Percentiles rank a stretch among this genome's conserved stretches.
These are phyloP conservation scores for Ambrosia trifida DNA, from an alignment of 129 eudicot species.

Conservation along the genomic window DNA sequence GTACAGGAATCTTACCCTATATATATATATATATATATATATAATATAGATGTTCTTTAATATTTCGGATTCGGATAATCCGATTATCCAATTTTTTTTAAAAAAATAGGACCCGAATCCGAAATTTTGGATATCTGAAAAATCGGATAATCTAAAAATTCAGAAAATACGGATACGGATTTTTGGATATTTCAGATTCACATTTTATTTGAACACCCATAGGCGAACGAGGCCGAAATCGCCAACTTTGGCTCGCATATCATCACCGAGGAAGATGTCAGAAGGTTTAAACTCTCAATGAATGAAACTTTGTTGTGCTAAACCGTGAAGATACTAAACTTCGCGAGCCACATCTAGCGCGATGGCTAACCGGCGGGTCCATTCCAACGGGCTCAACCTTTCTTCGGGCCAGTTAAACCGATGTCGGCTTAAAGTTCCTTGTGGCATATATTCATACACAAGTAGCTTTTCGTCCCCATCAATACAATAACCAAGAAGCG, in stretches of 20 bases:
- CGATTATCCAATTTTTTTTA: no score
- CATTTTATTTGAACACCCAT: no score
- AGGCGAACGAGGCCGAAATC: constrained; percentile 97
- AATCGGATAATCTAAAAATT: no score
- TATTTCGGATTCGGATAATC: no score
- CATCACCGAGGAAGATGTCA: constrained; percentile 92
- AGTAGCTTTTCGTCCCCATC: constrained; percentile 95
- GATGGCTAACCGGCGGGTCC: constrained; percentile 76
- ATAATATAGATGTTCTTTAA: no score
- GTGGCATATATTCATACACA: constrained; percentile 95
- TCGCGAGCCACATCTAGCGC: constrained; percentile 97
- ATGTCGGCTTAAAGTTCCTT: constrained; percentile 82
- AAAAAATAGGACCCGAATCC: no score
- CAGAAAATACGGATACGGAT: no score
- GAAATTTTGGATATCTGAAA: no score
- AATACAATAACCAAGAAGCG: constrained; percentile 89
- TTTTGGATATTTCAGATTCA: no score
- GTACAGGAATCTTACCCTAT: no score
- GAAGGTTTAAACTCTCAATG: constrained; percentile 95
- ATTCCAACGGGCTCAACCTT: constrained; percentile 84
- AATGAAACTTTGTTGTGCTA: constrained; percentile 96
- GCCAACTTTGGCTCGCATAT: constrained; percentile 97
- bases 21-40: no score
- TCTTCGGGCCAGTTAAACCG: constrained; percentile 81
- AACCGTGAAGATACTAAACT: constrained; percentile 87